These are phyloP conservation scores for Thalassia testudinum DNA, from an alignment of 116 monocot genomes.

Conservation along the genomic window DNA sequence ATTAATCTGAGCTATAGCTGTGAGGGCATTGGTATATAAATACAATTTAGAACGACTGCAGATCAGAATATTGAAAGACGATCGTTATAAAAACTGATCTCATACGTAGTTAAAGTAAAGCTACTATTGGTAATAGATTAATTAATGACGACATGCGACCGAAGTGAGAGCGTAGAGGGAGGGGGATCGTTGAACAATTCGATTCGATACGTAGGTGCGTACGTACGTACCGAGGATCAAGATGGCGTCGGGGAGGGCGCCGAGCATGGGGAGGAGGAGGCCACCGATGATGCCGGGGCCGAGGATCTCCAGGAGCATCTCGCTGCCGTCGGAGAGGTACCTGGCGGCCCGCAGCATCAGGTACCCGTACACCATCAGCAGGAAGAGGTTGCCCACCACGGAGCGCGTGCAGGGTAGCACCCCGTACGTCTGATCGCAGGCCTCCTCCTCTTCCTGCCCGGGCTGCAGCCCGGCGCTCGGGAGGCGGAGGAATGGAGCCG, in stretches of 20 bases:
- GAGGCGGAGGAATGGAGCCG: neutral
- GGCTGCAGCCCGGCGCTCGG: neutral
- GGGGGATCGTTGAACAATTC: no score
- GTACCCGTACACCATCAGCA: conserved; percentile 57
- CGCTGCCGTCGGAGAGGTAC: conserved; percentile 65
- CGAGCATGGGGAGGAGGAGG: conserved; percentile 78
- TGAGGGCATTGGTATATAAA: no score
- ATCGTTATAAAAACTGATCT: no score
- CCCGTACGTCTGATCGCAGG: conserved; percentile 87
- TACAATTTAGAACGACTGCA: no score
- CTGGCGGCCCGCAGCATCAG: conserved; percentile 77
- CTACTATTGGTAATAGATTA: no score
- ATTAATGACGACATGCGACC: no score
- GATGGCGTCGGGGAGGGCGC: conserved; percentile 80
- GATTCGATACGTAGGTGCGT: no score
- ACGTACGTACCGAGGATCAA: conserved; percentile 47
- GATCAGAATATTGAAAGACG: no score
- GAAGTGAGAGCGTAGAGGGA: no score
- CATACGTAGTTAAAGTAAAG: no score
- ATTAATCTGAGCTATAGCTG: no score
- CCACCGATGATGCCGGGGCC: conserved; percentile 92
- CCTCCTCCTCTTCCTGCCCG: neutral
- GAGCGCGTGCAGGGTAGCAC: conserved; percentile 79
- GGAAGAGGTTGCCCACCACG: conserved; percentile 68
- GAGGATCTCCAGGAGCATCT: conserved; percentile 67